Evolutionary conservation across 2,329 filamentous ascomycete species (phyloP).

Genomic region (Pyricularia grisea): DNA sequence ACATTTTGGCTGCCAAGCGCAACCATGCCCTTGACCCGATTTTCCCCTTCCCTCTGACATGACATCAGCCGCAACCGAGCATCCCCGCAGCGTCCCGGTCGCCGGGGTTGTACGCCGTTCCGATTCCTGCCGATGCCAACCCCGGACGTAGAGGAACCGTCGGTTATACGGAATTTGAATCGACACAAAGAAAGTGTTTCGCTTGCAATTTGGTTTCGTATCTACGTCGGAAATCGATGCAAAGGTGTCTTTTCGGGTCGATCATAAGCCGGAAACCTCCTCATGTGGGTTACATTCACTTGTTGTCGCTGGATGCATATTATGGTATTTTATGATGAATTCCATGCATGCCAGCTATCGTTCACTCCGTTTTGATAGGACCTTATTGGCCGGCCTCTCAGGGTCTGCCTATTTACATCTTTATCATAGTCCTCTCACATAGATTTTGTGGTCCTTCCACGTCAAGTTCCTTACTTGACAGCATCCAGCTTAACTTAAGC

Average conservation of each 20-base stretch:
- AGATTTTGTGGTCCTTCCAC: neutral
- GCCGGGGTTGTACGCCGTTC: neutral
- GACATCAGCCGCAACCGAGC: neutral
- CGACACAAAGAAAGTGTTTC: neutral
- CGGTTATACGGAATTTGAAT: neutral
- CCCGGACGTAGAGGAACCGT: neutral
- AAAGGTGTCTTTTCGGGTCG: neutral
- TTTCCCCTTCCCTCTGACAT: neutral
- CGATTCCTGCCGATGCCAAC: neutral
- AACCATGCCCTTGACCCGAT: neutral
- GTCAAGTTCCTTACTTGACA: neutral
- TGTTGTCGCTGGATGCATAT: neutral
- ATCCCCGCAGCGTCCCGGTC: neutral
- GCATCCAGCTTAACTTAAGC: conserved; percentile 10
- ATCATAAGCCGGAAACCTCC: neutral
- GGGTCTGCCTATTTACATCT: neutral
- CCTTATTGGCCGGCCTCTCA: neutral
- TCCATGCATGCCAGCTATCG: neutral
- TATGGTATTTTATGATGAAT: neutral
- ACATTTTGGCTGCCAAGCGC: neutral
- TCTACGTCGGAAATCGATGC: neutral
- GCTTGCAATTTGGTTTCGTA: neutral
- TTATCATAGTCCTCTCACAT: neutral
- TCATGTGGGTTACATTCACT: neutral
- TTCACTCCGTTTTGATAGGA: neutral